These are phyloP conservation scores for Furcasterigmium furcatum DNA, from an alignment of 2,329 filamentous ascomycete genomes.

Conservation along the genomic window DNA sequence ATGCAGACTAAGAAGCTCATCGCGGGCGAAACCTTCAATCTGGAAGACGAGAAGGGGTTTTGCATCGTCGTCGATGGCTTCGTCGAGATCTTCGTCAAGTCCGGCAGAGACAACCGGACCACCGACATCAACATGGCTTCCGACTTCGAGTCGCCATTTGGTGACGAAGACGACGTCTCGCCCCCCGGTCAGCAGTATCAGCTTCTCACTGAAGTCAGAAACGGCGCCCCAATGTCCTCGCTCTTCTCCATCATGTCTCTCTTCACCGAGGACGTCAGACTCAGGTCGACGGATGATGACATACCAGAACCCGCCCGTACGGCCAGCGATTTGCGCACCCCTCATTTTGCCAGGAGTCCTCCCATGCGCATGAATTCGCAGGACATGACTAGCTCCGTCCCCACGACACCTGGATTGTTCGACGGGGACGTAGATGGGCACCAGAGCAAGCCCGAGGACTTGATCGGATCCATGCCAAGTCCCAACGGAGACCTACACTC, in stretches of 20 bases:
- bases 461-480: neutral
- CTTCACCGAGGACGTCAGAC: conserved; percentile 90
- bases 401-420: conserved; percentile 4
- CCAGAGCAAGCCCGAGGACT: neutral
- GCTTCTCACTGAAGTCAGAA: conserved; percentile 93
- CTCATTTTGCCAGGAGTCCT: neutral
- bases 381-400: conserved; percentile 8
- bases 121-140: conserved; percentile 29
- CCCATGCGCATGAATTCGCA: neutral
- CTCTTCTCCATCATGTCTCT: conserved; percentile 95
- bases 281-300: conserved; percentile 68
- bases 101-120: conserved; percentile 53
- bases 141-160: conserved; percentile 30
- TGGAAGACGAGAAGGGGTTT: conserved; percentile 98
- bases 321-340: neutral
- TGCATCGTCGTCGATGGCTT: conserved; percentile 95
- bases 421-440: conserved; percentile 8
- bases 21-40: conserved; percentile 87
- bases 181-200: conserved; percentile 79
- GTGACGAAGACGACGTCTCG: conserved; percentile 63
- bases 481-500: conserved; percentile 21
- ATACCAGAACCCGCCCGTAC: conserved; percentile 18
- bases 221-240: conserved; percentile 97
- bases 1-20: conserved; percentile 98
- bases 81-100: conserved; percentile 98